Conservation (phyloP, 75 land plant genomes). For the Azolla pinnata region DNA sequence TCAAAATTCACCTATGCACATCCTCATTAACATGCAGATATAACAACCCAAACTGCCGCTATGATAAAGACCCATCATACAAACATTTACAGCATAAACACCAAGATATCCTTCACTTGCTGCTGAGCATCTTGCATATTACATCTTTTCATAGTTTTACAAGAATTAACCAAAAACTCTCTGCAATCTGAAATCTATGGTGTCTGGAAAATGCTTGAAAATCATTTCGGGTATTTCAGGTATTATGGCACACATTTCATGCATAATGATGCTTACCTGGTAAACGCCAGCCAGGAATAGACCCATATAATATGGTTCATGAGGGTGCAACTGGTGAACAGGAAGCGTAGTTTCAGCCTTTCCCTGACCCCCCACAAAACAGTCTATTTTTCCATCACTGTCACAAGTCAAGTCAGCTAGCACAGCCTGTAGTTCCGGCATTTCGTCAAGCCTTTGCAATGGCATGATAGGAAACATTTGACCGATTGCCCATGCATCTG, state of each 20-base stretch:
- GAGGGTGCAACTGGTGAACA: constrained; percentile 21
- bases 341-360: constrained; percentile 25
- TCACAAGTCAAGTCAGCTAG: constrained; percentile 39
- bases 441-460: constrained; percentile 25
- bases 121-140: too few species aligned
- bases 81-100: neutral
- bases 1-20: neutral
- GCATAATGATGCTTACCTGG: too few species aligned
- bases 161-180: too few species aligned
- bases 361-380: constrained; percentile 29
- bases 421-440: constrained; percentile 25
- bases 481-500: constrained; percentile 36
- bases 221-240: too few species aligned
- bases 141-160: too few species aligned
- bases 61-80: too few species aligned
- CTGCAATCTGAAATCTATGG: too few species aligned
- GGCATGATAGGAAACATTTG: constrained; percentile 40
- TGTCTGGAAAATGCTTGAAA: too few species aligned
- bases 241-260: too few species aligned
- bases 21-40: too few species aligned
- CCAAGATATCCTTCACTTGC: neutral
- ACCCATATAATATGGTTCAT: constrained; percentile 31
- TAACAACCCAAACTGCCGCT: too few species aligned
- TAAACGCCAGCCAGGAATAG: constrained; percentile 38
- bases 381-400: constrained; percentile 36